Evolutionary conservation across 768 basidiomycete genomes (phyloP).

Genomic region (Roridomyces roridus): DNA sequence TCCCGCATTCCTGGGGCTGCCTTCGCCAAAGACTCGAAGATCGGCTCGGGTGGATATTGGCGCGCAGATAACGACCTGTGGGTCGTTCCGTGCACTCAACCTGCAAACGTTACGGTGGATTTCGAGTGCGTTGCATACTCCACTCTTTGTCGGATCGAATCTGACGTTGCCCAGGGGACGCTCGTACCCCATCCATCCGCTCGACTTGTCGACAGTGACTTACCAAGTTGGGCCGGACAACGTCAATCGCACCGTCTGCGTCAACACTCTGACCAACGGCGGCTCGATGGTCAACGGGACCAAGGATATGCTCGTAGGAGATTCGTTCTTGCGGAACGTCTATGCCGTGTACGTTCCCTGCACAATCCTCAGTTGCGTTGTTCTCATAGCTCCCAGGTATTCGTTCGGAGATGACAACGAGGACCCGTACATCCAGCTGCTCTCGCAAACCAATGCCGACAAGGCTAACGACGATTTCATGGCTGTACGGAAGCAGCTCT

Average conservation of each 20-base stretch:
- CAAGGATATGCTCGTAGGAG: conserved; percentile 10
- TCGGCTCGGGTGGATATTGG: background rate
- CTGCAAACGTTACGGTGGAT: background rate
- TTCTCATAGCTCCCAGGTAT: background rate
- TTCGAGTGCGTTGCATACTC: conserved; percentile 4
- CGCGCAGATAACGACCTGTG: conserved; percentile 8
- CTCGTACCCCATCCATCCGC: conserved; percentile 15
- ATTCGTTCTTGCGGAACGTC: conserved; percentile 15
- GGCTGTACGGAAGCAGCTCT: background rate
- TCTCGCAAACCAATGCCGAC: conserved; percentile 1
- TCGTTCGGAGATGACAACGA: conserved; percentile 11
- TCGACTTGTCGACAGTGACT: conserved; percentile 8
- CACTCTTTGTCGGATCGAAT: background rate
- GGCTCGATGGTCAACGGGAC: background rate
- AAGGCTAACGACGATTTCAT: conserved; percentile 7
- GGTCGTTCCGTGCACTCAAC: conserved; percentile 13
- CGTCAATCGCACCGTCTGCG: conserved; percentile 9
- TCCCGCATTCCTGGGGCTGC: conserved; percentile 15
- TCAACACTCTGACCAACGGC: conserved; percentile 7
- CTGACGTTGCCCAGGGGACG: conserved; percentile 2
- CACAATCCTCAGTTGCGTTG: no score
- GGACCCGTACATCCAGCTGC: conserved; percentile 8
- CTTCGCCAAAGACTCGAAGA: conserved; percentile 9
- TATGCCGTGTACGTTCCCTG: conserved; percentile 12
- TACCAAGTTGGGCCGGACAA: background rate